Percentiles rank a stretch among this genome's conserved stretches.
Evolutionary conservation across 495 filamentous ascomycete species (phyloP).

Genomic region (Entonaema liquescens): DNA sequence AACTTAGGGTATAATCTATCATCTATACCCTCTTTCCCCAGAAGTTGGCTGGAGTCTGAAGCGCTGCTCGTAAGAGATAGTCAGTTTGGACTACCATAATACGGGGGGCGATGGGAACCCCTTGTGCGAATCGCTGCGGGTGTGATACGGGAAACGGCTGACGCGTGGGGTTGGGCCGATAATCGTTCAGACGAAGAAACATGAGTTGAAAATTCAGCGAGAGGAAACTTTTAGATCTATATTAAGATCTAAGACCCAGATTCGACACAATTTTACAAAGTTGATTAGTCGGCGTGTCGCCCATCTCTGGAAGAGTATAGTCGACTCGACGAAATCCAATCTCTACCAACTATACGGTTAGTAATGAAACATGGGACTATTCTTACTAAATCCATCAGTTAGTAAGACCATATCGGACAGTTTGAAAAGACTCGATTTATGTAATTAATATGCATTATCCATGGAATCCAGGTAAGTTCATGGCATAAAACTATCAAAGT

Average conservation of each 20-base stretch:
- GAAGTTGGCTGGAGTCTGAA: slow-evolving; percentile 32
- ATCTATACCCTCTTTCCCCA: slow-evolving; percentile 13
- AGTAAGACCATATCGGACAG: not conserved
- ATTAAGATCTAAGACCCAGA: slow-evolving; percentile 1
- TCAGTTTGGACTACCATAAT: slow-evolving; percentile 21
- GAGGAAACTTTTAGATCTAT: slow-evolving; percentile 16
- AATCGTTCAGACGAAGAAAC: slow-evolving; percentile 34
- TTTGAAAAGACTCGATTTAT: not conserved
- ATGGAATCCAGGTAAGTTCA: slow-evolving; percentile 8
- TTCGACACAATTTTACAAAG: slow-evolving; percentile 7
- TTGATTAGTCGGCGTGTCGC: slow-evolving; percentile 37
- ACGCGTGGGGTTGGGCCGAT: slow-evolving; percentile 20
- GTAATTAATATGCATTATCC: not conserved
- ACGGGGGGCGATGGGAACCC: slow-evolving; percentile 35
- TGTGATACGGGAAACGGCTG: slow-evolving; percentile 32
- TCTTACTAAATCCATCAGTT: slow-evolving; percentile 8
- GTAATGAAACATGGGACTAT: slow-evolving; percentile 18
- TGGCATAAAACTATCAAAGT: slow-evolving; percentile 17
- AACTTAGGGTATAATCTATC: slow-evolving; percentile 27
- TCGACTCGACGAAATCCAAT: slow-evolving; percentile 11
- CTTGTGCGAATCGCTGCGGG: slow-evolving; percentile 38
- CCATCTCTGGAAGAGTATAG: slow-evolving; percentile 6
- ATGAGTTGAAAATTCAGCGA: slow-evolving; percentile 35
- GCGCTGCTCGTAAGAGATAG: slow-evolving; percentile 35
- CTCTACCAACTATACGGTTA: not conserved